Evolutionary conservation across 2,329 filamentous ascomycete genomes (phyloP), one percentile per base, ranked within the genome.

Genomic region (Fonsecaea erecta): DNA sequence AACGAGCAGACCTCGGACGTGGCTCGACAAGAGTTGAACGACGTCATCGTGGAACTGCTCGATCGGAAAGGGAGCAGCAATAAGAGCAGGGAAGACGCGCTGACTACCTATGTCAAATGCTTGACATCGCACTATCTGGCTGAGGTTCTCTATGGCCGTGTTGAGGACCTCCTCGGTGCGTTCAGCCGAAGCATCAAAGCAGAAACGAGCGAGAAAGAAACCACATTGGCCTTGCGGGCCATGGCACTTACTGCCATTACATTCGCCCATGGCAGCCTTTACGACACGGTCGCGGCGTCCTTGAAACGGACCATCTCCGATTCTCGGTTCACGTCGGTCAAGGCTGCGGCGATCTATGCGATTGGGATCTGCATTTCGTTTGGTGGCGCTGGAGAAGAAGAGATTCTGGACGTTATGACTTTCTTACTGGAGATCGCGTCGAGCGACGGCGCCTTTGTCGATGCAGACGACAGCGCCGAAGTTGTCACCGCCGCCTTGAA

Each of bases 41-140:
- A 88, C 67, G 85, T 88, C 64, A 87, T 96, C 68, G 83, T 89
- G 54, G 87, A 90, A 70, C 85, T 96, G 30, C 82, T 89, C 61
- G 87, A 91, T 71, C 88, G 91, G 72, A 96, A 96, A 82, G 87
- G 89, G 70, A 92, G 89, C 77, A 92, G 88, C 70, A 85, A 84
- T 26, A 86, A 90, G 68, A 86, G 87, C 24, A 86, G 92, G 59
- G 89, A 92, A 72, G 82, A 86, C 46, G 84, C 84, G 32, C 79
- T 93, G 55, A 80, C 80, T 52, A 82, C 81, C 1, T 92, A 89
- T 75, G 83, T 84, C 46, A 84, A 88, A 58, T 82, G 91, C 21
- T 76, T 93, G 58, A 90, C 89, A 67, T 84, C 86, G 52, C 87
- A 90, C 71, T 92, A 86, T 74, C 85, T 88, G 60, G 82, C 86